These are phyloP conservation scores for Apophysomyces variabilis DNA, from an alignment of 371 early-diverging fungal genomes.

Conservation along the genomic window DNA sequence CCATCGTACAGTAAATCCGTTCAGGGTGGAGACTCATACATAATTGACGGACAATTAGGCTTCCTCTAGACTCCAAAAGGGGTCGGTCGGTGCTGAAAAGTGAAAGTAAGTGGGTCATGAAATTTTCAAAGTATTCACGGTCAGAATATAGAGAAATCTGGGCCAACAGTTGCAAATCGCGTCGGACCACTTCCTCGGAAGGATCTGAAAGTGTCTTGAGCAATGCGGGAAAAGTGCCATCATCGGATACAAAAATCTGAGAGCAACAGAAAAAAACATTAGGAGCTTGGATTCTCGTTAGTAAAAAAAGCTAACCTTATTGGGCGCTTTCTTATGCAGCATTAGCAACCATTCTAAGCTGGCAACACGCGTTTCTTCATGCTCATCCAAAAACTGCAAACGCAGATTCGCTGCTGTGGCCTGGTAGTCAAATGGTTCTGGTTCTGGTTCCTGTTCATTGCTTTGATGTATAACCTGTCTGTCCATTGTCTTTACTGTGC, in stretches of 20 bases:
- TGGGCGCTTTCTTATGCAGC: slow-evolving; percentile 88
- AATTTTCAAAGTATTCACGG: slow-evolving; percentile 74
- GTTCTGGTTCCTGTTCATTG: background rate
- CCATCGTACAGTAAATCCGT: slow-evolving; percentile 82
- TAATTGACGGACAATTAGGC: slow-evolving; percentile 87
- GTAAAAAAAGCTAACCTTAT: slow-evolving; percentile 41
- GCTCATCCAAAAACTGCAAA: slow-evolving; percentile 77
- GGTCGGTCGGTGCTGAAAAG: slow-evolving; percentile 84
- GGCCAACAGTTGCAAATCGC: slow-evolving; percentile 87
- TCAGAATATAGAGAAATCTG: slow-evolving; percentile 84
- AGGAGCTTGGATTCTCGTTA: background rate
- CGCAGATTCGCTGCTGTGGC: slow-evolving; percentile 76
- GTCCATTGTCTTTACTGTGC: background rate
- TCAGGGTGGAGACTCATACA: slow-evolving; percentile 86
- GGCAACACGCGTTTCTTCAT: slow-evolving; percentile 86
- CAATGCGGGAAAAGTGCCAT: slow-evolving; percentile 80
- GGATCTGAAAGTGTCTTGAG: slow-evolving; percentile 86
- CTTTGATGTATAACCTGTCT: background rate
- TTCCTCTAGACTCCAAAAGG: slow-evolving; percentile 83
- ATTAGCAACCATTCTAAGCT: slow-evolving; percentile 93
- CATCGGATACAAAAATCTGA: slow-evolving; percentile 72
- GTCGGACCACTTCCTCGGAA: slow-evolving; percentile 87
- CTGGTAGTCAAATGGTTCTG: slow-evolving; percentile 79
- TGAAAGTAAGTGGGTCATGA: slow-evolving; percentile 79
- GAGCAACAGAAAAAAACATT: slow-evolving; percentile 3